These are phyloP conservation scores for Chalciporus sphaerocephalus DNA, from an alignment of 768 basidiomycete species.

Conservation along the genomic window DNA sequence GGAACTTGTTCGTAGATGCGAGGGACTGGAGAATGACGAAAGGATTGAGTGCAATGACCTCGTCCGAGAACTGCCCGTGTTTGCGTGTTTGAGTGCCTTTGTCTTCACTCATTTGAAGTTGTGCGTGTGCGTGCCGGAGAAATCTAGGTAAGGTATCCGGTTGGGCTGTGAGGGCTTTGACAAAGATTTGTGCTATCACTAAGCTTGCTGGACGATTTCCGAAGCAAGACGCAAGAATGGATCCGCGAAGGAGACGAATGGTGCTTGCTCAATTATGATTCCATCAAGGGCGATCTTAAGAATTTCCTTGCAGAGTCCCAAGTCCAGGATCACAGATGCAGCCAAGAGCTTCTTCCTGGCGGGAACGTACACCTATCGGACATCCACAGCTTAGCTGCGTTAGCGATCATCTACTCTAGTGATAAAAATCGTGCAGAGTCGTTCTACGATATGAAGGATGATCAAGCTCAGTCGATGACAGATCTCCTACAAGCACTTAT, in stretches of 20 bases:
- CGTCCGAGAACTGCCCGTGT: constrained; percentile 17
- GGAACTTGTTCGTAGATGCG: constrained; percentile 16
- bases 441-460: constrained; percentile 20
- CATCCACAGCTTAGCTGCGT: constrained; percentile 22
- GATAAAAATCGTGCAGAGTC: constrained; percentile 13
- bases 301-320: constrained; percentile 15
- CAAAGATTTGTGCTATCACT: background rate
- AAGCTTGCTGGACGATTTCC: constrained; percentile 19
- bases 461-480: constrained; percentile 23
- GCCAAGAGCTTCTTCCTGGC: constrained; percentile 10
- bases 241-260: constrained; percentile 16
- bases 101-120: constrained; percentile 26
- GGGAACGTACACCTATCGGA: constrained; percentile 19
- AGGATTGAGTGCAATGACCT: constrained; percentile 18
- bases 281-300: constrained; percentile 13
- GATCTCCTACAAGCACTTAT: constrained; percentile 29
- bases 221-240: constrained; percentile 17
- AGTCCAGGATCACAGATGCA: constrained; percentile 19
- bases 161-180: background rate
- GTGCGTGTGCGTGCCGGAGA: constrained; percentile 20
- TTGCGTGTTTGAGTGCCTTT: constrained; percentile 19
- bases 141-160: constrained; percentile 11
- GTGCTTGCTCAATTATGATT: constrained; percentile 23
- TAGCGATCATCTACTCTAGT: constrained; percentile 18
- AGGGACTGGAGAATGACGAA: constrained; percentile 8